Percentiles rank a stretch among this genome's conserved stretches.
Conservation (phyloP, 2,329 filamentous ascomycete genomes). For the Aspergillus sp. region DNA sequence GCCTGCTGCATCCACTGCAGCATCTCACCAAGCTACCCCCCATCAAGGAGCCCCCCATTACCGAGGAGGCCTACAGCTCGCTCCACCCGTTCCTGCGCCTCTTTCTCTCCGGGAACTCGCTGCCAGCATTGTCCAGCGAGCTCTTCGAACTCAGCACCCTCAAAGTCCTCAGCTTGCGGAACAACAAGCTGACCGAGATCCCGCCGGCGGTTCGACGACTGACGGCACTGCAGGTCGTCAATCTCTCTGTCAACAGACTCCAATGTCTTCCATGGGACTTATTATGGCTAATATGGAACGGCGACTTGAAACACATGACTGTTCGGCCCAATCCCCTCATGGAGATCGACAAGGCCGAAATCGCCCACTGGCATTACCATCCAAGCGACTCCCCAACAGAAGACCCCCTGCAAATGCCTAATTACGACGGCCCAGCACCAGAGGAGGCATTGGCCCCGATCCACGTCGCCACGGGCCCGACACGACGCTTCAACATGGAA, state of each 20-base stretch:
- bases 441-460: constrained; percentile 27
- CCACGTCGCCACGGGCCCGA: constrained; percentile 27
- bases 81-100: constrained; percentile 35
- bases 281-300: constrained; percentile 29
- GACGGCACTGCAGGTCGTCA: constrained; percentile 35
- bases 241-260: constrained; percentile 36
- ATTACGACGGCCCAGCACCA: constrained; percentile 18
- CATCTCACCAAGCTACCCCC: constrained; percentile 33
- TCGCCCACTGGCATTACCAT: constrained; percentile 24
- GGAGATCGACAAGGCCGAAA: constrained; percentile 19
- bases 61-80: constrained; percentile 29
- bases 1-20: constrained; percentile 27
- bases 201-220: constrained; percentile 34
- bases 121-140: constrained; percentile 28
- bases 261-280: constrained; percentile 38
- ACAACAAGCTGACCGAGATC: constrained; percentile 36
- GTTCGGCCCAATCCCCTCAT: constrained; percentile 34
- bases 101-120: constrained; percentile 35
- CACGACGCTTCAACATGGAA: constrained; percentile 26
- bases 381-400: constrained; percentile 4
- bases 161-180: constrained; percentile 37
- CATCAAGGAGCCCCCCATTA: constrained; percentile 22
- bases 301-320: constrained; percentile 29
- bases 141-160: constrained; percentile 34
- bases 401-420: constrained; percentile 8